Evolutionary conservation across 1,284 basidiomycete genomes (phyloP).

Genomic region (Ustilago vetiveriae): DNA sequence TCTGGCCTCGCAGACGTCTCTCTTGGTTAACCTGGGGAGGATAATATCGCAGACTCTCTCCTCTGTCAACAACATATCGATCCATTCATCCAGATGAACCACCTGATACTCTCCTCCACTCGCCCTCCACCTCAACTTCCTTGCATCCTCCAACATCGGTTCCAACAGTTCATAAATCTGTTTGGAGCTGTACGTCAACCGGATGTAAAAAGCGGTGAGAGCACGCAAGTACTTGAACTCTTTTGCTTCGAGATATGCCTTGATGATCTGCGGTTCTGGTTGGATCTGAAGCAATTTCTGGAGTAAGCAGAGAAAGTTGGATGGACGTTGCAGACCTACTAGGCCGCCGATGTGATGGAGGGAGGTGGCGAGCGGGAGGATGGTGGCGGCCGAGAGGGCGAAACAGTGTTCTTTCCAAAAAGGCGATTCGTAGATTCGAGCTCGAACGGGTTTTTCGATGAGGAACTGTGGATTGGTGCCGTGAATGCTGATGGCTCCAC

Average conservation of each 20-base stretch:
- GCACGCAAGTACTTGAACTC: conserved; percentile 98
- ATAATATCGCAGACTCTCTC: conserved; percentile 97
- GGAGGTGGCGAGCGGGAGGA: conserved; percentile 91
- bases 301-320: conserved; percentile 80
- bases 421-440: conserved; percentile 91
- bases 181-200: conserved; percentile 87
- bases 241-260: conserved; percentile 87
- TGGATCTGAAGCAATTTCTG: conserved; percentile 96
- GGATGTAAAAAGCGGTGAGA: conserved; percentile 90
- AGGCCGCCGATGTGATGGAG: conserved; percentile 85
- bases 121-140: conserved; percentile 83
- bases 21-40: conserved; percentile 85
- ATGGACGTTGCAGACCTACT: conserved; percentile 54
- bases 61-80: conserved; percentile 83
- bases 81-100: conserved; percentile 90
- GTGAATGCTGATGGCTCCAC: conserved; percentile 83
- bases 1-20: conserved; percentile 87
- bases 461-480: conserved; percentile 89
- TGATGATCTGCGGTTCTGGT: conserved; percentile 92
- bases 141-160: conserved; percentile 89
- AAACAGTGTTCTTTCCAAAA: conserved; percentile 86
- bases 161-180: conserved; percentile 94
- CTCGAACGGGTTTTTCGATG: conserved; percentile 94
- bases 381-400: conserved; percentile 77
- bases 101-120: conserved; percentile 73